Evolutionary conservation across 129 eudicot genomes (phyloP), one percentile per base, ranked within the genome.

Genomic region (Sambucus nigra): DNA sequence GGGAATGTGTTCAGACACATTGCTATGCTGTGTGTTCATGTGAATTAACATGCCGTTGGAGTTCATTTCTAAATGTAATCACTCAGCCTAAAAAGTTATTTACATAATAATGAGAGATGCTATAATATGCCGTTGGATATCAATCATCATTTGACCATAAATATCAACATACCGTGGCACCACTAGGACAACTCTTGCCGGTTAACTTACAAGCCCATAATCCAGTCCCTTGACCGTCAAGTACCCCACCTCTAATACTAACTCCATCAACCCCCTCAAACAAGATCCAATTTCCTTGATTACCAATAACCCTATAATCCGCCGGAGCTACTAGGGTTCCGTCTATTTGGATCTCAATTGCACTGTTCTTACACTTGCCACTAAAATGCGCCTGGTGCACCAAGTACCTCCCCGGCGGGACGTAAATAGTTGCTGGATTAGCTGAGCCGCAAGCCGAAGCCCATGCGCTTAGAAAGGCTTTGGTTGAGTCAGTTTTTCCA

Each of bases 301-400:
- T 63, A 4, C 72, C 93, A 6, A 80, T 11, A 25, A 60, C 72
- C 22, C 54, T 19, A 51, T 65, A 80, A 45, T 87, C 67, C 0
- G 69, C 18, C 1, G 94, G 94, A 5, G 86, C 83, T 23, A 87
- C 73, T 10, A 87, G 66, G 25, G 82, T 77, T 10, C 94, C 96
- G 24, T 69, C 78, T 13, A 82, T 77, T 0, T 57, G 61, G 38
- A 87, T 17, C 0, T 61, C 56, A 5, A 80, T 76, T 25, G 55
- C 77, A 0, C 41, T 59, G 51, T 65, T 83, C 45, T 53, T 76
- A 54, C 96, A 87, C 10, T 72, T 67, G 25, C 74, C 87, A 0
- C 14, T 45, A 33, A 64, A 72, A 7, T 12, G 31, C 28, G 76
- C 40, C 16, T 27, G 51, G 0, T 55, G 42, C 4, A 83, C 54